Conservation (phyloP, 441 rosid species). For the Capsella rubella region DNA sequence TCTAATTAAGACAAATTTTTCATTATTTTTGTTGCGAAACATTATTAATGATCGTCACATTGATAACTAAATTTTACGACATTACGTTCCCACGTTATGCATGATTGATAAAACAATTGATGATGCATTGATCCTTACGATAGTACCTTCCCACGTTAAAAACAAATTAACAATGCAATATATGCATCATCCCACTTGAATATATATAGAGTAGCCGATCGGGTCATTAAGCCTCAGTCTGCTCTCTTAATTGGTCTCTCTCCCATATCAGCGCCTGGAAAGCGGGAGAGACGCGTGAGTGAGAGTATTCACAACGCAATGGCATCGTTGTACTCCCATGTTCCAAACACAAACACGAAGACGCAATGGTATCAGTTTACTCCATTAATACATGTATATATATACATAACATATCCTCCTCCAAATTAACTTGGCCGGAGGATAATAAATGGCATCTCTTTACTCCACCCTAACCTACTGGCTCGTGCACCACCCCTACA, state of each 20-base stretch:
- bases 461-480: conserved; percentile 52
- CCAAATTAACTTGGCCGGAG: not conserved
- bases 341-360: not conserved
- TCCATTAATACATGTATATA: not conserved
- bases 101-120: not conserved
- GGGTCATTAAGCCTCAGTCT: not conserved
- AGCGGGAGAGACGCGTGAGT: conserved; percentile 2
- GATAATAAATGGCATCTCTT: conserved; percentile 16
- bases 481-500: conserved; percentile 70
- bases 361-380: not conserved
- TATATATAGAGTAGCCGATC: not conserved
- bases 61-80: conserved; percentile 1
- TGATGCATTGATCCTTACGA: conserved; percentile 5
- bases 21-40: not conserved
- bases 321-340: conserved; percentile 7
- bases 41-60: conserved; percentile 2
- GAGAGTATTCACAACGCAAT: conserved; percentile 12
- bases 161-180: not conserved
- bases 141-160: conserved; percentile 25
- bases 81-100: conserved; percentile 1
- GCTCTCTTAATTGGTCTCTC: not conserved
- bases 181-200: not conserved
- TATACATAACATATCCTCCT: not conserved
- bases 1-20: too few relatives aligned
- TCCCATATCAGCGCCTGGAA: conserved; percentile 3